Conservation (phyloP, 169 alveolate genomes). For the Eimeria praecox region DNA sequence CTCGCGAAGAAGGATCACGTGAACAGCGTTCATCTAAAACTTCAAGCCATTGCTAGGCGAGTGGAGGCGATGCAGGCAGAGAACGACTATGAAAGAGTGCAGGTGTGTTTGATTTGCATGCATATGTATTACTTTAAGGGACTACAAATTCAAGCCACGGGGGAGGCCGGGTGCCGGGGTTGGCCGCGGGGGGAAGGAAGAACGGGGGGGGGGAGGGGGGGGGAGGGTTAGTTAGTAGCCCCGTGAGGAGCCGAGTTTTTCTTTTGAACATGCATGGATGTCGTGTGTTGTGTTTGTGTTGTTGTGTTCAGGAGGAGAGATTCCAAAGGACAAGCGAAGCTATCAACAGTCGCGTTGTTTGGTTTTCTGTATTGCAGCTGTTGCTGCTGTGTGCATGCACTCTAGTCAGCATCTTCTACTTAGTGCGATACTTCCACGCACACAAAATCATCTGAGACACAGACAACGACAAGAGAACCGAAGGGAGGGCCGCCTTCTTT, state of each 20-base stretch:
- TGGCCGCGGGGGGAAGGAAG: too few relatives aligned
- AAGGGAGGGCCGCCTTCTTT: not conserved
- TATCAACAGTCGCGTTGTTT: slow-evolving; percentile 74
- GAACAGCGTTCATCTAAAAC: slow-evolving; percentile 65
- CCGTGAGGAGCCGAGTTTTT: too few relatives aligned
- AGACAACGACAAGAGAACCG: not conserved
- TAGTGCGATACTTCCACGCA: slow-evolving; percentile 79
- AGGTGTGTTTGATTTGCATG: not conserved
- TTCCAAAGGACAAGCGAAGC: slow-evolving; percentile 63
- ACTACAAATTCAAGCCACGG: too few relatives aligned
- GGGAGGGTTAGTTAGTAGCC: too few relatives aligned
- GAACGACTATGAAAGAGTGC: slow-evolving; percentile 78
- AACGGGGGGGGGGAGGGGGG: too few relatives aligned
- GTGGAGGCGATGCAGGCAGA: slow-evolving; percentile 78
- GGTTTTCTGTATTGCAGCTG: slow-evolving; percentile 77
- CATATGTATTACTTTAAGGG: too few relatives aligned
- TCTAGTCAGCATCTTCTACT: slow-evolving; percentile 57
- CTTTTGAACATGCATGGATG: not conserved
- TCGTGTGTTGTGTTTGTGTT: not conserved
- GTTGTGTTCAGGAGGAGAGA: slow-evolving; percentile 67
- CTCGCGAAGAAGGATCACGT: slow-evolving; percentile 79
- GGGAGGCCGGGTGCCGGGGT: too few relatives aligned
- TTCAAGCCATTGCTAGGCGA: slow-evolving; percentile 74
- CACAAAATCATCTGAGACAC: slow-evolving; percentile 67
- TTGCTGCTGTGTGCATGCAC: slow-evolving; percentile 71